Evolutionary conservation across 2,329 filamentous ascomycete species (phyloP), one percentile per base, ranked within the genome.

Genomic region (Colletotrichum eremochloae): DNA sequence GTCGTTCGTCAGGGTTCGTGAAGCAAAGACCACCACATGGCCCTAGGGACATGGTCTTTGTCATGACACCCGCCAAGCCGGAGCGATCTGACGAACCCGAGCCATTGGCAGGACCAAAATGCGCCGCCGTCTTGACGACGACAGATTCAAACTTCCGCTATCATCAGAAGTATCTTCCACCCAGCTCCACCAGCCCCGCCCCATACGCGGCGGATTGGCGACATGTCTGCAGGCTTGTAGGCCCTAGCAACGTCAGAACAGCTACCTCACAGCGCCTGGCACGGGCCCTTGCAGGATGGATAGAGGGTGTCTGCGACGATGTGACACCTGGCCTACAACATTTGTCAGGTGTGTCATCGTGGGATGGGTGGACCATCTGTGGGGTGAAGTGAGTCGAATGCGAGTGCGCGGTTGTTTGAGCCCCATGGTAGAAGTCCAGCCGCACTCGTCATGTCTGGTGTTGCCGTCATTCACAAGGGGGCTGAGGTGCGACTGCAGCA

Each of bases 331-430:
- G 50, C 31, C 53, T 46, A 68, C 2, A 5, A 29, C 58, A 63
- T 72, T 72, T 72, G 52, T 60, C 65, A 72, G 58, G 63, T 33
- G 48, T 33, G 40, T 36, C 63, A 38, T 31, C 57, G 42, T 57
- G 57, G 29, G 46, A 71, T 62, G 46, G 15, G 11, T 5, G 50
- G 29, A 31, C 4, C 38, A 55, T 38, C 12, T 15, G 14, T 11
- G 5, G 53, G 29, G 46, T 14, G 29, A 18, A 15, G 9, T 18
- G 18, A 55, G 55, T 53, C 38, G 44, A 61, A 60, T 66, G 33
- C 42, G 60, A 46, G n/a, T 69, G 53, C 67, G 53, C 31, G n/a
- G n/a, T 14, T 42, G 5, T 50, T 5, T 4, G 31, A n/a, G 9
- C 12, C 14, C 14, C 14, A 42, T 36, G 15, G 40, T n/a, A 40